Evolutionary conservation across 2,329 filamentous ascomycete species (phyloP), one percentile per base, ranked within the genome.

Genomic region (Falciphora oryzae): DNA sequence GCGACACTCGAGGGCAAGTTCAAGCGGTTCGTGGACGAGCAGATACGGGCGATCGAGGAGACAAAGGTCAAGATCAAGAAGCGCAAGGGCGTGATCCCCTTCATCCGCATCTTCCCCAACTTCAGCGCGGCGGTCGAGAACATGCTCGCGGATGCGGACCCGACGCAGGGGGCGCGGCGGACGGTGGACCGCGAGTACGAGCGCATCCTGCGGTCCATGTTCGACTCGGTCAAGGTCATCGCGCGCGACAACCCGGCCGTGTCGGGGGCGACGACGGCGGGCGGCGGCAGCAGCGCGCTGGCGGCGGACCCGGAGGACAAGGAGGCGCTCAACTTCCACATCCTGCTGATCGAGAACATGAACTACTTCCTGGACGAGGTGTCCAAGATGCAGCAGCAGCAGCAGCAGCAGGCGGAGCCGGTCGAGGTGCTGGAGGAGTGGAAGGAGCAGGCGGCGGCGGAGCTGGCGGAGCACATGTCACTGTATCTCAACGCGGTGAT

Each of bases 41-140:
- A 99, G 75, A 90, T 98, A 66, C 91, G 92, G 31, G 93, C 93
- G 6, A 97, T 98, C 68, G 95, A 98, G 77, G 95, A 98, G 67
- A 98, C 93, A 56, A 98, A 98, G 77, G 94, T 99, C 75, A 97
- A 97, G 81, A 93, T 97, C 77, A 97, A 97, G 81, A 98, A 98
- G 81, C 90, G 95, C 69, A 97, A 96, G 79, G 94, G 95, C 14
- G 92, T 99, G 65, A 97, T 98, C 71, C 89, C 89, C 22, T 98
- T 98, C 76, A 94, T 98, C 80, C 91, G 92, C 68, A 89, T 94
- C 57, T 98, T 98, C 80, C 95, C 94, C 0, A 81, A 89, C 66
- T 97, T 97, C 77, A 88, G 88, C n/a, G 78, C 85, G 1, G 88
- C 90, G 0, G 85, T 97, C 1, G 93, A 97, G 77, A 93, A 89